Base-by-base conservation (phyloP, 352 stramenopile species). In the Phytophthora citrophthora region DNA sequence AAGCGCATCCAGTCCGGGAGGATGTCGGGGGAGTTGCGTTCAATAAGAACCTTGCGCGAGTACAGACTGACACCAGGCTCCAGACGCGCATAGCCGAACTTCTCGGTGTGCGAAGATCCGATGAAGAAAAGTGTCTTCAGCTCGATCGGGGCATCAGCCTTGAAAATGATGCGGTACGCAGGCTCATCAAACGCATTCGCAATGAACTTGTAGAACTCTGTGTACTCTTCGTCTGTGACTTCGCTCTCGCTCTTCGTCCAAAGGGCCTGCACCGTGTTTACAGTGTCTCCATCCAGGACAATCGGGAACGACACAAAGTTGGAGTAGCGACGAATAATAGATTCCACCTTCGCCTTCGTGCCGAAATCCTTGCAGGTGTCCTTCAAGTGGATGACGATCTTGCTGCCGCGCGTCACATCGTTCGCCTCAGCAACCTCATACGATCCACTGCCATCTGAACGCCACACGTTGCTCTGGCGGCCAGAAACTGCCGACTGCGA, bases 291-390 rank as follows among this genome's bases (percentile, higher is more conserved):
- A 74, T 99, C 99, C 20, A 99, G 75, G 51, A 94, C 79, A 61
- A 99, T 99, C 23, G 98, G 98, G 80, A 99, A 99, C 51, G 93
- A 96, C 12, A 99, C 97, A 75, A 99, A 99, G 74, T 99, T 99
- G 32, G 95, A 99, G 85, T 99, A 99, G 72, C 98, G 97, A 57
- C 98, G 97, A 55, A 99, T 96, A 70, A 99, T 97, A 31, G 86
- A 89, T 74, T 99, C 88, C 16, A 99, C 89, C 45, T 91, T 95
- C 61, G 96, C 70, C 29, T 92, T 81, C 12, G 90, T 95, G 26
- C 88, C 83, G 60, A 97, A 99, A 63, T 99, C 91, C 72, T 98
- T 97, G 74, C 92, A 96, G 26, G 97, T 94, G 2, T 99, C 95
- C 68, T 99, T 99, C 32, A 99, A 74, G 70, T 99, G 85, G 50